phyloP scores from a whole-genome alignment of 129 eudicot species.

The Sambucus nigra region DNA sequence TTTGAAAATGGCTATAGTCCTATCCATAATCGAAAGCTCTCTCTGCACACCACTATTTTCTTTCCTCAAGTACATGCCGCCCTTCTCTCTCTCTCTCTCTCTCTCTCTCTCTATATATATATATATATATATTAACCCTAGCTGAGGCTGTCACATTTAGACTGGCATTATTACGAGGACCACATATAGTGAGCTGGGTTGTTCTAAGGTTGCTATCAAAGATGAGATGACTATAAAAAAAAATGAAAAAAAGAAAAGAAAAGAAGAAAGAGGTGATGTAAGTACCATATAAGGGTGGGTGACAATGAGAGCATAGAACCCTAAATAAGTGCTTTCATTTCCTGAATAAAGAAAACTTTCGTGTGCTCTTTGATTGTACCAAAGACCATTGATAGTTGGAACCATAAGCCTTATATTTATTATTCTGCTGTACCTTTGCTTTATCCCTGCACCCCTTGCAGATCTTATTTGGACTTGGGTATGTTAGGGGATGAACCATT shows the following conservation, averaged over 20 bases:
- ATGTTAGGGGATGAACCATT: constrained; percentile 19
- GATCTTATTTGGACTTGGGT: neutral
- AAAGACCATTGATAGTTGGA: constrained; percentile 3
- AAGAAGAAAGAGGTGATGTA: neutral
- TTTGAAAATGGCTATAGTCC: constrained; percentile 5
- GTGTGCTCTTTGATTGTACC: constrained; percentile 7
- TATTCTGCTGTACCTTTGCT: neutral
- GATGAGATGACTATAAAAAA: constrained; percentile 16
- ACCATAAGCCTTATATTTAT: neutral
- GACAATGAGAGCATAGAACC: constrained; percentile 25
- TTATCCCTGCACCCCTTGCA: too few relatives aligned
- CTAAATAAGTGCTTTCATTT: constrained; percentile 28
- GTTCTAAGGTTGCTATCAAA: constrained; percentile 25
- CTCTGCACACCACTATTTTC: constrained; percentile 1
- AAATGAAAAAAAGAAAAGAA: too few relatives aligned
- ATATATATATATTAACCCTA: neutral
- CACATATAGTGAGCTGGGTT: constrained; percentile 9
- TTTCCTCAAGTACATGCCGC: constrained; percentile 24
- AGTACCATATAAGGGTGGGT: constrained; percentile 19
- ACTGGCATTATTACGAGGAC: constrained; percentile 18
- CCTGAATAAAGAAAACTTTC: constrained; percentile 3
- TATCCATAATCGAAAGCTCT: too few relatives aligned
- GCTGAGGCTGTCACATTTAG: constrained; percentile 18
- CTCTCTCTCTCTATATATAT: too few relatives aligned
- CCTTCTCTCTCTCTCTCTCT: constrained; percentile 5